These are phyloP conservation scores for Globisporangium echinulatum DNA, from an alignment of 352 stramenopile genomes.

Conservation along the genomic window DNA sequence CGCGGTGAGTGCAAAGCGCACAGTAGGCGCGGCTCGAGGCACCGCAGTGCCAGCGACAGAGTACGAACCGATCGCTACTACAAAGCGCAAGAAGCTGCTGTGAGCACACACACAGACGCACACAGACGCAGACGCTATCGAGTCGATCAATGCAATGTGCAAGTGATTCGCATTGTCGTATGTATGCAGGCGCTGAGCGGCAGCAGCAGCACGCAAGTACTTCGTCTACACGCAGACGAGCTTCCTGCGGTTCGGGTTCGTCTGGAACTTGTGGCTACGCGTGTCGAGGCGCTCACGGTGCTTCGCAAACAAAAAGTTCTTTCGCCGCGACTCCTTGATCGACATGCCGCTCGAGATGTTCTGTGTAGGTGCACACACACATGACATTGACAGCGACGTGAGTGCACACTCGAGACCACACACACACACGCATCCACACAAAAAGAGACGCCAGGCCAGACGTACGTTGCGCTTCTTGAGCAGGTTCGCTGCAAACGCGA, in stretches of 20 bases:
- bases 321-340: slow-evolving; percentile 53
- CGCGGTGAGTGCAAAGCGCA: neutral
- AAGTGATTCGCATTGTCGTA: no score
- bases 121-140: no score
- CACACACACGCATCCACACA: neutral
- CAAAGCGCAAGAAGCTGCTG: slow-evolving; percentile 17
- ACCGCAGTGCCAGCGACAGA: neutral
- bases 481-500: slow-evolving; percentile 76
- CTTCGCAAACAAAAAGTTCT: slow-evolving; percentile 76
- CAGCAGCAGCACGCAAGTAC: no score
- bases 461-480: slow-evolving; percentile 68
- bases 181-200: no score
- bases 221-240: slow-evolving; percentile 72
- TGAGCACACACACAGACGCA: slow-evolving; percentile 1
- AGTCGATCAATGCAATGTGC: no score
- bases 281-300: slow-evolving; percentile 73
- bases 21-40: neutral
- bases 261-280: slow-evolving; percentile 83
- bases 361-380: slow-evolving; percentile 15
- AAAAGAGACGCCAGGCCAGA: slow-evolving; percentile 2
- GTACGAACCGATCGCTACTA: neutral
- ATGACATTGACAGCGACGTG: neutral
- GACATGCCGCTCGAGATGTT: slow-evolving; percentile 77
- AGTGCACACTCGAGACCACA: neutral
- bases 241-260: slow-evolving; percentile 64